Conservation (phyloP, 352 stramenopile genomes). For the Plasmopara viticola region DNA sequence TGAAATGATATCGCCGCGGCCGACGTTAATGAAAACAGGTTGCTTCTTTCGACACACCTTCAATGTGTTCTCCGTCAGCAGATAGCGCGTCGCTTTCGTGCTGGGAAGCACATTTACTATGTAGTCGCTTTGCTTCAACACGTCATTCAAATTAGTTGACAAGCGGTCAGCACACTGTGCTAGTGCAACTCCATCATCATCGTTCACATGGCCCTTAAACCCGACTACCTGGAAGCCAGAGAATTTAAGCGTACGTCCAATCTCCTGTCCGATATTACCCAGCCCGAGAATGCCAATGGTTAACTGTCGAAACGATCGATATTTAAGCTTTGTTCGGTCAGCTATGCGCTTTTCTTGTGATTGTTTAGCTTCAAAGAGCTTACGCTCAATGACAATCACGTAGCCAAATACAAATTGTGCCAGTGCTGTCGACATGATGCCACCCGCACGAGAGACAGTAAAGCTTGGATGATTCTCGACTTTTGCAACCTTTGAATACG, state of each 20-base stretch:
- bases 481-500: slow-evolving; percentile 29
- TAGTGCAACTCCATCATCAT: slow-evolving; percentile 13
- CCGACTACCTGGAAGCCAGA: slow-evolving; percentile 55
- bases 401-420: slow-evolving; percentile 46
- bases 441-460: slow-evolving; percentile 39
- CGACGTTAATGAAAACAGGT: slow-evolving; percentile 84
- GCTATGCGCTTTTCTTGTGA: slow-evolving; percentile 30
- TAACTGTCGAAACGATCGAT: slow-evolving; percentile 34
- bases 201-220: slow-evolving; percentile 52
- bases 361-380: slow-evolving; percentile 33
- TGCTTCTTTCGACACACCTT: slow-evolving; percentile 36
- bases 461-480: slow-evolving; percentile 23
- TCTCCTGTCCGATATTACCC: slow-evolving; percentile 54
- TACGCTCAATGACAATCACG: slow-evolving; percentile 36
- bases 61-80: slow-evolving; percentile 52
- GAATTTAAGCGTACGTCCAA: slow-evolving; percentile 40
- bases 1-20: slow-evolving; percentile 73
- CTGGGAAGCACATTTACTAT: slow-evolving; percentile 81
- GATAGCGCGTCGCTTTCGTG: slow-evolving; percentile 57
- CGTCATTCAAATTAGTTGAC: slow-evolving; percentile 36
- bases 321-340: slow-evolving; percentile 30
- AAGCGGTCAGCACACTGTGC: slow-evolving; percentile 30
- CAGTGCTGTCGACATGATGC: slow-evolving; percentile 46
- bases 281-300: slow-evolving; percentile 56
- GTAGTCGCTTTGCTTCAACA: slow-evolving; percentile 60